A percentile compares a stretch with the other conserved stretches of the same genome.
These are phyloP conservation scores for Dactylis glomerata DNA, from an alignment of 176 grass and related monocot genomes.

Conservation along the genomic window DNA sequence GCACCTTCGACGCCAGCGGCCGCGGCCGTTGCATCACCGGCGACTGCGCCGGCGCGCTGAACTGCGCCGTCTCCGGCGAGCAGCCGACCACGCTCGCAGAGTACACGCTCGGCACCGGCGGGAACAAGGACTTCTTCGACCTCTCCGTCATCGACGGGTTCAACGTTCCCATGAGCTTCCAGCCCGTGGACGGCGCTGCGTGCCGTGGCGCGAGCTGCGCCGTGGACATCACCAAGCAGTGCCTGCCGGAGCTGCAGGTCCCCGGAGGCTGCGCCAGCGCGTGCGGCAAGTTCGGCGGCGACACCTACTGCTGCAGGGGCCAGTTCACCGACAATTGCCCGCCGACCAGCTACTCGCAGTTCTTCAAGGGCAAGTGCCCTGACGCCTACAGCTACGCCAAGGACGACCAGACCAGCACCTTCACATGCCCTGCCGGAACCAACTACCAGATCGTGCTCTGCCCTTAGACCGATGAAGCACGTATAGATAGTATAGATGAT, in stretches of 20 bases:
- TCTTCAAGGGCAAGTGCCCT: slow-evolving; percentile 46
- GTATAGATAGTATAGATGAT: neutral
- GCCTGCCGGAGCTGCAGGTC: slow-evolving; percentile 33
- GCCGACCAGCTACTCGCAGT: slow-evolving; percentile 33
- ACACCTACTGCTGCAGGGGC: slow-evolving; percentile 48
- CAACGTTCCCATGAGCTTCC: slow-evolving; percentile 54
- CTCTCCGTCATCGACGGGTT: slow-evolving; percentile 40
- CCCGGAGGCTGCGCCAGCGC: slow-evolving; percentile 46
- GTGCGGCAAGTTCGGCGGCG: slow-evolving; percentile 44
- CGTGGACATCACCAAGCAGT: slow-evolving; percentile 29
- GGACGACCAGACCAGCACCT: slow-evolving; percentile 28
- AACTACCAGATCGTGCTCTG: slow-evolving; percentile 48
- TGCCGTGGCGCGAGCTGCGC: slow-evolving; percentile 21
- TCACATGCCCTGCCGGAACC: slow-evolving; percentile 37
- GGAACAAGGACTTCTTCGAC: slow-evolving; percentile 3
- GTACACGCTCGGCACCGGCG: slow-evolving; percentile 27
- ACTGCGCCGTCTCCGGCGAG: slow-evolving; percentile 42
- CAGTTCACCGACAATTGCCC: slow-evolving; percentile 13
- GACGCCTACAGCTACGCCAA: slow-evolving; percentile 57
- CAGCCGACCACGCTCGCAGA: slow-evolving; percentile 52
- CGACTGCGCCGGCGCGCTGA: slow-evolving; percentile 41
- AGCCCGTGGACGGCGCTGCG: neutral
- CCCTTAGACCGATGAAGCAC: slow-evolving; percentile 21
- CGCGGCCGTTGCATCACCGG: slow-evolving; percentile 44
- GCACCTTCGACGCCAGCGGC: slow-evolving; percentile 42